Evolutionary conservation across 257 asterid species (phyloP).

Genomic region (Solanum pinnatisectum): DNA sequence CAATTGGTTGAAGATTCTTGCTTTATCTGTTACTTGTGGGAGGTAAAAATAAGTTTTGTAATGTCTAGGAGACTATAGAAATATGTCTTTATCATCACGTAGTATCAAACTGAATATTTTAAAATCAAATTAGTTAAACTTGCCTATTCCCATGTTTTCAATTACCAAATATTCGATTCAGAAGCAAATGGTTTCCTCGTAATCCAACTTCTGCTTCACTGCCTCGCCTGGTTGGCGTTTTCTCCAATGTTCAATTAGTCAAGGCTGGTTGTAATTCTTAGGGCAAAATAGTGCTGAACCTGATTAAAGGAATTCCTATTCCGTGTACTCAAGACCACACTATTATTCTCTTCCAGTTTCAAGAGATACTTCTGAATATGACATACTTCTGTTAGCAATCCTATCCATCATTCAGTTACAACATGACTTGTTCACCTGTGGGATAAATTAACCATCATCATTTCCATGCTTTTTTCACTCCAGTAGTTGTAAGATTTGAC

Average conservation of each 20-base stretch:
- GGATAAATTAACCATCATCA: neutral
- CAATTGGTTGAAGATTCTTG: neutral
- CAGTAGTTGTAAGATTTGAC: neutral
- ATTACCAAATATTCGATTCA: neutral
- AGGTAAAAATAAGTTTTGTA: neutral
- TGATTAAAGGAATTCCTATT: neutral
- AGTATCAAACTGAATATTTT: neutral
- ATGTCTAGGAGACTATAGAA: neutral
- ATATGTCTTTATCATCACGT: neutral
- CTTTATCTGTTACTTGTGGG: neutral
- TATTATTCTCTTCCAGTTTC: neutral
- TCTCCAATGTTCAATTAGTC: neutral
- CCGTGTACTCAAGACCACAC: neutral
- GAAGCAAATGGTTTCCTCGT: neutral
- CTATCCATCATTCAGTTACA: neutral
- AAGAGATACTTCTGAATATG: neutral
- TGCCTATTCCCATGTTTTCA: neutral
- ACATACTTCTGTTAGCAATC: neutral
- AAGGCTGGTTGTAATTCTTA: neutral
- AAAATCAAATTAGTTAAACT: neutral
- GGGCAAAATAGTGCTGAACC: neutral
- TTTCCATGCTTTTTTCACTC: neutral
- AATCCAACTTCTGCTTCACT: neutral
- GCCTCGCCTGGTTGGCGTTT: neutral
- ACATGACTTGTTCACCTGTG: neutral